A percentile compares a stretch with the other conserved stretches of the same genome.
Evolutionary conservation across 2,329 filamentous ascomycete genomes (phyloP).

Genomic region (Geoglossum cookeanum): DNA sequence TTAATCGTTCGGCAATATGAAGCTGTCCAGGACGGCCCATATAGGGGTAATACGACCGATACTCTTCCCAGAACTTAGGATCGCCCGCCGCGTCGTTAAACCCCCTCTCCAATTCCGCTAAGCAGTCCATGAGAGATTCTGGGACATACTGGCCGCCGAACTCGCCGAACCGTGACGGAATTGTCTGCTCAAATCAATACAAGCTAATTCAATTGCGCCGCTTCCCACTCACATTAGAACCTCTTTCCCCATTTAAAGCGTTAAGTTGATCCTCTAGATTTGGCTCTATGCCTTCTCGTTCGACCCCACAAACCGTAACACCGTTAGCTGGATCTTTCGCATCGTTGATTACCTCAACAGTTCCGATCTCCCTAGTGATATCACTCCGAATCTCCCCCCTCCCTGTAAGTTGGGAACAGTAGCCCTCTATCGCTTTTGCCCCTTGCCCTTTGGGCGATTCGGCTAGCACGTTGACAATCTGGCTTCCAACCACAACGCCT

Average conservation of each 20-base stretch:
- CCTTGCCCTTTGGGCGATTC: slow-evolving; percentile 47
- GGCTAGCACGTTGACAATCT: slow-evolving; percentile 70
- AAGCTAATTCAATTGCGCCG: not conserved
- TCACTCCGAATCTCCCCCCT: slow-evolving; percentile 29
- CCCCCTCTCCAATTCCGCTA: slow-evolving; percentile 74
- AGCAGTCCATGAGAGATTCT: slow-evolving; percentile 92
- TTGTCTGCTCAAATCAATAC: slow-evolving; percentile 24
- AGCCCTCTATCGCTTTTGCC: slow-evolving; percentile 61
- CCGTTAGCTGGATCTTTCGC: slow-evolving; percentile 37
- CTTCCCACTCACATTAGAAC: slow-evolving; percentile 15
- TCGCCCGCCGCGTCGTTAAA: slow-evolving; percentile 80
- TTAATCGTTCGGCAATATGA: slow-evolving; percentile 74
- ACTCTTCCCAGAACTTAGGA: slow-evolving; percentile 91
- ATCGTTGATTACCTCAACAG: slow-evolving; percentile 46
- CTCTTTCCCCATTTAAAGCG: slow-evolving; percentile 39
- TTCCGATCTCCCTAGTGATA: slow-evolving; percentile 45
- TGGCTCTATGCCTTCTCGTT: slow-evolving; percentile 41
- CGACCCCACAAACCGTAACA: slow-evolving; percentile 49
- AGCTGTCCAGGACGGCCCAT: slow-evolving; percentile 90
- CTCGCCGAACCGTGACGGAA: slow-evolving; percentile 78
- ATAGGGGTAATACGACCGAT: slow-evolving; percentile 85
- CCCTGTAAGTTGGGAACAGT: slow-evolving; percentile 56
- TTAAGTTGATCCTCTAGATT: slow-evolving; percentile 70
- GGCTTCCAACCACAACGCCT: slow-evolving; percentile 89
- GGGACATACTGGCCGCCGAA: slow-evolving; percentile 97